These are phyloP conservation scores for Chlamydomonas urium DNA, from an alignment of 139 green algal genomes.

Conservation along the genomic window DNA sequence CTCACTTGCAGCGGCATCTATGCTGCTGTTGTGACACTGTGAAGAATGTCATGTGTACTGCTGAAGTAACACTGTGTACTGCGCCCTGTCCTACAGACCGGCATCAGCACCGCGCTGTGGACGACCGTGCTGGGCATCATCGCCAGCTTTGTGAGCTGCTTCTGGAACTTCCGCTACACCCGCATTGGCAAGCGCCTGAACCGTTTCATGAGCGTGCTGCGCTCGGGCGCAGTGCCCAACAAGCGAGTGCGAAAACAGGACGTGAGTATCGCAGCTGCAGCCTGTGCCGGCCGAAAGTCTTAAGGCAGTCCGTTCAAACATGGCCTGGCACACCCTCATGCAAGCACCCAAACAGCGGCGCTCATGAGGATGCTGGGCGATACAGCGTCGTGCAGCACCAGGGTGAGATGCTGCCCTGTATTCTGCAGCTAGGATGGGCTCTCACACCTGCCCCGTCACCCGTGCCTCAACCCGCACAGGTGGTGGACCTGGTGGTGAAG, in stretches of 20 bases:
- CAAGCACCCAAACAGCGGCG: too few species aligned
- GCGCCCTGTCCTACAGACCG: constrained; percentile 42
- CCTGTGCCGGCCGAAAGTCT: too few species aligned
- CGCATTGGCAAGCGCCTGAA: constrained; percentile 62
- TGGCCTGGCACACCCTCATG: too few species aligned
- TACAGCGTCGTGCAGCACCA: too few species aligned
- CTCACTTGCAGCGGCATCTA: too few species aligned
- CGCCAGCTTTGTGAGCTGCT: constrained; percentile 84
- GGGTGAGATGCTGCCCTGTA: too few species aligned
- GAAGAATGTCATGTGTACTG: not conserved
- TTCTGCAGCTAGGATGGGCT: too few species aligned
- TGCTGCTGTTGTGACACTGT: not conserved
- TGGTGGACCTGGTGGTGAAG: constrained; percentile 60
- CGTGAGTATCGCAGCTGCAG: too few species aligned
- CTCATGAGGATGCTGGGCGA: too few species aligned
- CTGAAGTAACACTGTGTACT: constrained; percentile 41
- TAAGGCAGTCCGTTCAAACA: too few species aligned
- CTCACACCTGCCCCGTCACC: too few species aligned
- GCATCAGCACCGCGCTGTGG: constrained; percentile 77
- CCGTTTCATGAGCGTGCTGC: constrained; percentile 56
- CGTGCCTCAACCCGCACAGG: constrained; percentile 10
- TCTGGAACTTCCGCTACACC: constrained; percentile 86
- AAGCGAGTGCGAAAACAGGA: too few species aligned
- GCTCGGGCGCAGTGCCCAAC: constrained; percentile 40
- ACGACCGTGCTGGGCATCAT: constrained; percentile 89